Evolutionary conservation across 1,284 basidiomycete genomes (phyloP).

Genomic region (Volvariella volvacea): DNA sequence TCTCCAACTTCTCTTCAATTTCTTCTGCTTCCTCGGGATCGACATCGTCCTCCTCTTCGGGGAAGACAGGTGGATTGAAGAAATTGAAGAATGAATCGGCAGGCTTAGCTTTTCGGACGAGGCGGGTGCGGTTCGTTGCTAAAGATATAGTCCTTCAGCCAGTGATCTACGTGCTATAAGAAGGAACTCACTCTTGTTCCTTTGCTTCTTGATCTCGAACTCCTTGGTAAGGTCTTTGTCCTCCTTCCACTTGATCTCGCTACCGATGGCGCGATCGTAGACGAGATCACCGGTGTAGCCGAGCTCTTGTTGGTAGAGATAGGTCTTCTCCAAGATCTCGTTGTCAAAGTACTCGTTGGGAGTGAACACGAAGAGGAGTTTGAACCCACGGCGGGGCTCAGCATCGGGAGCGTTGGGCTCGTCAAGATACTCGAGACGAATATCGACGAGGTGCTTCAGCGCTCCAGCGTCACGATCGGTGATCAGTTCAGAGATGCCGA

Average conservation of each 20-base stretch:
- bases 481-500: slow-evolving; percentile 83
- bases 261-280: slow-evolving; percentile 89
- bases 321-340: slow-evolving; percentile 84
- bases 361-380: slow-evolving; percentile 79
- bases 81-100: slow-evolving; percentile 98
- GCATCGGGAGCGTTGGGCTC: slow-evolving; percentile 25
- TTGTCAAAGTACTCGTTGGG: slow-evolving; percentile 90
- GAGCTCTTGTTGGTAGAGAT: slow-evolving; percentile 91
- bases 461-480: slow-evolving; percentile 88
- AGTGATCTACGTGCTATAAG: slow-evolving; percentile 2
- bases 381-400: slow-evolving; percentile 82
- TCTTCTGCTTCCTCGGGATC: slow-evolving; percentile 87
- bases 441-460: slow-evolving; percentile 46
- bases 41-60: slow-evolving; percentile 70
- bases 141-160: slow-evolving; percentile 7
- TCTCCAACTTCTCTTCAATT: slow-evolving; percentile 88
- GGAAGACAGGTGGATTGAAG: slow-evolving; percentile 83
- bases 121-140: slow-evolving; percentile 92
- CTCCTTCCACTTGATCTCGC: slow-evolving; percentile 94
- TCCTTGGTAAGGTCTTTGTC: slow-evolving; percentile 97
- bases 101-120: slow-evolving; percentile 84
- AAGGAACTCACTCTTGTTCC: slow-evolving; percentile 83
- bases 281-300: slow-evolving; percentile 94
- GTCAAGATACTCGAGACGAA: slow-evolving; percentile 63
- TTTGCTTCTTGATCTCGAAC: slow-evolving; percentile 98